Conservation (phyloP, 306 rosid species). For the Mimosa bimucronata region DNA sequence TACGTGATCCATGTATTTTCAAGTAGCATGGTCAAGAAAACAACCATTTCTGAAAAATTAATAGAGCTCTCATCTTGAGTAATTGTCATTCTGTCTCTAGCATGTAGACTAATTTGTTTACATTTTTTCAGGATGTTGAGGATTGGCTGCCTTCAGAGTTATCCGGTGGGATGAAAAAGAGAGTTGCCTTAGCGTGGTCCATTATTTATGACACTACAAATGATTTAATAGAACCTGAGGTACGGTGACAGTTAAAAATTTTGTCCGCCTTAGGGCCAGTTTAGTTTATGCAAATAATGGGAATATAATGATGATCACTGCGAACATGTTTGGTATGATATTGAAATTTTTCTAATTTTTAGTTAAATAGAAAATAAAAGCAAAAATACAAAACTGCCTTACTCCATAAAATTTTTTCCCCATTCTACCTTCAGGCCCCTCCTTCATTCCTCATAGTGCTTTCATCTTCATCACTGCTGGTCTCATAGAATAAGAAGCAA, state of each 20-base stretch:
- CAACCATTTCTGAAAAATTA: neutral
- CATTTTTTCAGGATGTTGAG: conserved; percentile 86
- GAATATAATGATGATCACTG: neutral
- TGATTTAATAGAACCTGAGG: conserved; percentile 90
- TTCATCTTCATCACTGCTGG: neutral
- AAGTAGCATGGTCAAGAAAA: conserved; percentile 2
- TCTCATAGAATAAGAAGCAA: neutral
- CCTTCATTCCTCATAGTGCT: neutral
- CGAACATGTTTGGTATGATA: neutral
- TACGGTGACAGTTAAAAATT: conserved; percentile 42
- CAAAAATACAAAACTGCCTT: neutral
- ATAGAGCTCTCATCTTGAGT: neutral
- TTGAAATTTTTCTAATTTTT: neutral
- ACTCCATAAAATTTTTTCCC: neutral
- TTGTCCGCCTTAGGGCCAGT: neutral
- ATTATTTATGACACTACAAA: conserved; percentile 79
- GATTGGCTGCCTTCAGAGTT: conserved; percentile 92
- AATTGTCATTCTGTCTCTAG: conserved; percentile 1
- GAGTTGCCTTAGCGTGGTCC: conserved; percentile 97
- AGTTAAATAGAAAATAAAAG: neutral
- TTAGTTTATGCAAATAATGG: neutral
- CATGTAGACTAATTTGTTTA: no score
- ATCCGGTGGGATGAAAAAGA: conserved; percentile 99
- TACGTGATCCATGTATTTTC: conserved; percentile 20
- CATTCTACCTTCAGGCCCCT: neutral